A percentile compares a stretch with the other conserved stretches of the same genome.
phyloP scores from a whole-genome alignment of 2,329 filamentous ascomycete species.

The Trichoderma sp. region DNA sequence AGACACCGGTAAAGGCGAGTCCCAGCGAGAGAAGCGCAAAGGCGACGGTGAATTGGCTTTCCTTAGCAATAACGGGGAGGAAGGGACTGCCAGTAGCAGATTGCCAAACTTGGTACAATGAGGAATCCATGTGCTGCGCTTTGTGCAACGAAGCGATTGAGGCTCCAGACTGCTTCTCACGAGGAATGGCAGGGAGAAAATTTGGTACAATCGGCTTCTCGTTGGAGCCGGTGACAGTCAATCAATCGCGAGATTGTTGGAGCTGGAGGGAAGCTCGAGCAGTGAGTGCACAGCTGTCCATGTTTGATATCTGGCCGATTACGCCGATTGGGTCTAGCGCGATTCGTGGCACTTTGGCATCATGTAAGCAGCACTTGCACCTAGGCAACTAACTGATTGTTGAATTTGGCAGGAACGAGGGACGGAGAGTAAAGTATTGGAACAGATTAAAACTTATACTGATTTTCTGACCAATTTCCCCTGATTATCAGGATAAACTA shows the following conservation, averaged over 20 bases:
- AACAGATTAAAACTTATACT: background rate
- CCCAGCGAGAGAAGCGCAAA: slow-evolving; percentile 74
- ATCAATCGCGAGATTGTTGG: slow-evolving; percentile 19
- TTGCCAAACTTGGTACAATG: slow-evolving; percentile 90
- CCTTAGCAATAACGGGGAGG: slow-evolving; percentile 76
- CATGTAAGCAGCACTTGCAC: background rate
- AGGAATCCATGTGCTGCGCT: slow-evolving; percentile 67
- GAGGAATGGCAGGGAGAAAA: background rate
- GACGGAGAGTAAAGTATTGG: background rate
- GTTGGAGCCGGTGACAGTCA: background rate
- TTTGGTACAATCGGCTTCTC: background rate
- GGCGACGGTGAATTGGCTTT: slow-evolving; percentile 78
- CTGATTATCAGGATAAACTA: background rate
- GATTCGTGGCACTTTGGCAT: background rate
- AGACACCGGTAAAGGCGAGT: slow-evolving; percentile 72
- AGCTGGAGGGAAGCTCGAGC: background rate
- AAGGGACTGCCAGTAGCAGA: slow-evolving; percentile 87
- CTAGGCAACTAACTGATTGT: background rate
- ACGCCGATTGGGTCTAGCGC: slow-evolving; percentile 37
- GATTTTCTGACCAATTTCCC: background rate
- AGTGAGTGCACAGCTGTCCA: slow-evolving; percentile 23
- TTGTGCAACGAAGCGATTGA: background rate
- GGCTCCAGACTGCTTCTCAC: slow-evolving; percentile 7
- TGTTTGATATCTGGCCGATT: slow-evolving; percentile 39
- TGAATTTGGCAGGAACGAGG: background rate